Evolutionary conservation across 208 protist genomes (phyloP), one percentile per base, ranked within the genome.

Genomic region (Crithidia acanthocephali): DNA sequence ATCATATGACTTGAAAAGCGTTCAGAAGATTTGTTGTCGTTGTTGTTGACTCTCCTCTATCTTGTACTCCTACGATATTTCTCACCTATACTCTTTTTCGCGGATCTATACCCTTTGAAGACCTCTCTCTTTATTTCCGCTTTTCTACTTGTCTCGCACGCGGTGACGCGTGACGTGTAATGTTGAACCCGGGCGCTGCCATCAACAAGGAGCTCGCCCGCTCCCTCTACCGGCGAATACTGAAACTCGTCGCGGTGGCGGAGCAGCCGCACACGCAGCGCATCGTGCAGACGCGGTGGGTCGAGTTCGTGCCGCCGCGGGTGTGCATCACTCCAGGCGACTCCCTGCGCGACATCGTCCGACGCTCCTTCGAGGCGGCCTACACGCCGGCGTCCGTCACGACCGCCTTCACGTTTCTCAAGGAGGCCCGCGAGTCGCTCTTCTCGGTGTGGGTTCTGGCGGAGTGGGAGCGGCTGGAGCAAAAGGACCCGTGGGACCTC

Each of bases 321-420:
- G 47, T 87, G 15, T 48, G 23, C n/a, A 69, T 87, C 32, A 37
- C 62, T 3, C 68, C 33, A n/a, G 52, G 27, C 23, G 79, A 85
- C 13, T 51, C 32, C 5, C 45, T 81, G 44, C 51, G 53, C 23
- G 40, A 61, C 27, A 59, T 87, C 60, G 50, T 61, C 10, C 68
- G 76, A 2, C 77, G 75, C 35, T 83, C 59, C 48, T 91, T 91
- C 68, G 51, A 37, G 42, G 67, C 74, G 10, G 35, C 59, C 16
- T 70, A 59, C 23, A 67, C 65, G 13, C 6, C 73, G 2, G 52
- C 68, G n/a, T 37, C 64, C 16, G 50, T 87, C 28, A 40, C 68
- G 11, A 83, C 68, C 51, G 81, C 62, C 16, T 91, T 91, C 63
- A 53, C 56, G 13, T 91, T 91, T 68, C n/a, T 87, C 27, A 85